Evolutionary conservation across 139 green algal genomes (phyloP), one percentile per base, ranked within the genome.

Genomic region (Trebouxia sp.): DNA sequence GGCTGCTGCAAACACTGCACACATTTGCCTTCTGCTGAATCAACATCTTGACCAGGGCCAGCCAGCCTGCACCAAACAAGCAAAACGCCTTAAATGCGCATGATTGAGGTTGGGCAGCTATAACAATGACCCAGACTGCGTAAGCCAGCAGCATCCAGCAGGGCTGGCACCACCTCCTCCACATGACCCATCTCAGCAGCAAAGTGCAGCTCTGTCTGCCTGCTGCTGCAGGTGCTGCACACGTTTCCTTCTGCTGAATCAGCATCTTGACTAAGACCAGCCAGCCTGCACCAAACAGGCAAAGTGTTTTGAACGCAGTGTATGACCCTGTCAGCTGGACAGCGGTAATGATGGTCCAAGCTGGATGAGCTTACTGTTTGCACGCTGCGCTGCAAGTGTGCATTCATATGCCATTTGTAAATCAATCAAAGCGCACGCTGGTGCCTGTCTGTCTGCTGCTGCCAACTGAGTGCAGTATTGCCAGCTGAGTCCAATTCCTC

Each of bases 131-230:
- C n/a, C n/a, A n/a, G n/a, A n/a, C n/a, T n/a, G n/a, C n/a, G n/a
- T n/a, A n/a, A n/a, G 43, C 53, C 81, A 11, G 87, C 87, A 28
- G 87, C 86, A 75, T 89, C 87, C 50, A 91, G 58, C 12, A 91
- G 80, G 15, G 83, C 53, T 24, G n/a, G 45, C 15, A 88, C 82
- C 48, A 91, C 87, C 35, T n/a, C n/a, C n/a, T 79, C 83, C 0
- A 56, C 47, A 72, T 87, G 84, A 1, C 87, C 87, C 20, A 47
- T 74, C 8, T 86, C 67, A 6, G 86, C 80, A 12, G 87, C 87
- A 67, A 87, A 89, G 80, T 91, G 87, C 42, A 91, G 82, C 0
- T 86, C 76, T 75, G 83, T 62, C n/a, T 79, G 62, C 10, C 6
- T 12, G 35, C n/a, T 35, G 32, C 43, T 72, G 30, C 32, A 72